Evolutionary conservation across 768 basidiomycete genomes (phyloP).

Genomic region (Termitomyces sp.): DNA sequence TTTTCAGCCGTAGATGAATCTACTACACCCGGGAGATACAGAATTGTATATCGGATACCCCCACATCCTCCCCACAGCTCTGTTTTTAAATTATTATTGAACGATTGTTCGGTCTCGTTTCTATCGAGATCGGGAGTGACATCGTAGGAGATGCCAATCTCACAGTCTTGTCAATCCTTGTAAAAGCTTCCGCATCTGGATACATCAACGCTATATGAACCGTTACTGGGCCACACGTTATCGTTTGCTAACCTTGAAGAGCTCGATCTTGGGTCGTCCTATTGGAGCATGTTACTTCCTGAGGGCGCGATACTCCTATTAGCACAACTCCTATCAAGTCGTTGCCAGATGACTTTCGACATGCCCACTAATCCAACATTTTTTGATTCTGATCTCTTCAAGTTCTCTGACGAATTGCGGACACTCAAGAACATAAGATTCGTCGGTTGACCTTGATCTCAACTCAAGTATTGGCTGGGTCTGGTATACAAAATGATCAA

Average conservation of each 20-base stretch:
- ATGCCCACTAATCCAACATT: background rate
- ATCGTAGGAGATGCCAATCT: background rate
- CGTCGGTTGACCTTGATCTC: background rate
- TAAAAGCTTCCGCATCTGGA: background rate
- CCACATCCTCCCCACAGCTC: background rate
- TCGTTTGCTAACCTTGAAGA: background rate
- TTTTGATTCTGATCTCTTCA: background rate
- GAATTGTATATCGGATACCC: background rate
- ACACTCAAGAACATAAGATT: background rate
- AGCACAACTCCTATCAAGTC: background rate
- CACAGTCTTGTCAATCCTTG: background rate
- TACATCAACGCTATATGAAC: background rate
- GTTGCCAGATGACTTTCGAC: background rate
- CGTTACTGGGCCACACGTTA: background rate
- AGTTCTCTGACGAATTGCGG: background rate
- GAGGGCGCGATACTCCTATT: background rate
- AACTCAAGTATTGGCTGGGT: background rate
- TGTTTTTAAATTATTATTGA: background rate
- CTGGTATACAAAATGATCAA: no score
- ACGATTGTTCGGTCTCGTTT: background rate
- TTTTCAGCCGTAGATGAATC: background rate
- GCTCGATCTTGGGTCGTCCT: background rate
- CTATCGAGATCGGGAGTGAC: background rate
- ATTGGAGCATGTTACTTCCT: background rate
- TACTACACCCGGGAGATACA: no score